Evolutionary conservation across 2,329 filamentous ascomycete genomes (phyloP), one percentile per base, ranked within the genome.

Genomic region (Talaromyces pinophilus): DNA sequence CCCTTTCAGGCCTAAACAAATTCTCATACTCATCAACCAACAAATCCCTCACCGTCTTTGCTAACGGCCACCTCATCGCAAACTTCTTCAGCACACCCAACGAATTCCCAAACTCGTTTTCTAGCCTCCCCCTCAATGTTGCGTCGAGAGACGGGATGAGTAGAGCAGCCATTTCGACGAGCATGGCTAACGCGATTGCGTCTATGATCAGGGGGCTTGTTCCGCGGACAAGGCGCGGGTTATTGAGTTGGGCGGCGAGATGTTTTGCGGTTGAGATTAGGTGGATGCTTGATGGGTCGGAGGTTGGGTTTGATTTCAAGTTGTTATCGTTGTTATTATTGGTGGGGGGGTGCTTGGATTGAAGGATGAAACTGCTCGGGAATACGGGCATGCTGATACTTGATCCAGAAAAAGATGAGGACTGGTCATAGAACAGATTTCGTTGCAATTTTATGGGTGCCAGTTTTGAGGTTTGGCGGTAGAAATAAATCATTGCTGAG

Each of bases 181-280:
- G 91, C 77, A 93, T 92, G n/a, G 86, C 86, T 0, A 91, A 91
- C 17, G 40, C 57, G 78, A 93, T 90, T 8, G 71, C 50, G 46
- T 73, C 68, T 38, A 59, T 42, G 13, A 63, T 17, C 1, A 59
- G 5, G 17, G 25, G 22, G 22, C 57, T 55, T 8, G 70, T 67
- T 11, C 66, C 59, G 13, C 48, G n/a, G 22, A 65, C n/a, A 59
- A 25, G 19, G 40, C 25, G 52, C 46, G 28, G 35, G 48, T 63
- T 19, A 35, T 52, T 19, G 62, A 57, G 19, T 60, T 25, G 72
- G 65, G 8, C 68, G 67, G 6, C 70, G 68, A 48, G 69, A 71
- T 50, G 69, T 67, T n/a, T 65, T 59, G 54, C 68, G 48, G 54
- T 70, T 22, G 60, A 55, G 44, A 52, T 52, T 17, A 52, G 44